Evolutionary conservation across 2,329 filamentous ascomycete genomes (phyloP).

Genomic region (Fusarium avenaceum): DNA sequence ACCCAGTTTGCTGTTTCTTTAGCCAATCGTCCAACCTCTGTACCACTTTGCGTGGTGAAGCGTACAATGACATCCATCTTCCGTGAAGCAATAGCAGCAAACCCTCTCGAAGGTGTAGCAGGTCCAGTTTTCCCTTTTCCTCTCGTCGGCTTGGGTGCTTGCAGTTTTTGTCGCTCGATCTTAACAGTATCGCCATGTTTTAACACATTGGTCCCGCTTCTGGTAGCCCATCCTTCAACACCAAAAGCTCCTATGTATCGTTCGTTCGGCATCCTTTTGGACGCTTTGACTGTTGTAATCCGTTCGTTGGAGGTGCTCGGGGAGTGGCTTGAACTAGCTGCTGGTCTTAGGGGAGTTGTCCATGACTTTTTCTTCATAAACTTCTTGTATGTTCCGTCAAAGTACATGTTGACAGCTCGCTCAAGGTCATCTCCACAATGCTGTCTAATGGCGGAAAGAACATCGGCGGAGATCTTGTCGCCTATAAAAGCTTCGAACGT

Average conservation of each 20-base stretch:
- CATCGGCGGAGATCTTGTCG: conserved; percentile 64
- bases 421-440: conserved; percentile 71
- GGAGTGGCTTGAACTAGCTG: conserved; percentile 22
- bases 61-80: conserved; percentile 89
- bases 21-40: conserved; percentile 87
- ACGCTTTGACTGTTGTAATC: conserved; percentile 21
- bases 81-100: conserved; percentile 68
- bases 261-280: conserved; percentile 54
- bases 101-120: conserved; percentile 54
- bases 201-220: conserved; percentile 80
- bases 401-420: conserved; percentile 76
- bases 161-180: conserved; percentile 87
- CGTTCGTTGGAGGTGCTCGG: conserved; percentile 21
- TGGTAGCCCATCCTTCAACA: conserved; percentile 90
- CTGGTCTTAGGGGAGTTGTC: conserved; percentile 15
- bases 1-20: conserved; percentile 93
- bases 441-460: conserved; percentile 64
- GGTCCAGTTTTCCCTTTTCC: conserved; percentile 59
- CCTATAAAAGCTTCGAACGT: conserved; percentile 73
- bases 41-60: conserved; percentile 83
- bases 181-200: conserved; percentile 85
- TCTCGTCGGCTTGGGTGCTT: conserved; percentile 66
- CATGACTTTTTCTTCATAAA: conserved; percentile 53
- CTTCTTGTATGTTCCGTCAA: conserved; percentile 76
- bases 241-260: conserved; percentile 94